These are phyloP conservation scores for Podospora conica DNA, from an alignment of 495 filamentous ascomycete genomes.

Conservation along the genomic window DNA sequence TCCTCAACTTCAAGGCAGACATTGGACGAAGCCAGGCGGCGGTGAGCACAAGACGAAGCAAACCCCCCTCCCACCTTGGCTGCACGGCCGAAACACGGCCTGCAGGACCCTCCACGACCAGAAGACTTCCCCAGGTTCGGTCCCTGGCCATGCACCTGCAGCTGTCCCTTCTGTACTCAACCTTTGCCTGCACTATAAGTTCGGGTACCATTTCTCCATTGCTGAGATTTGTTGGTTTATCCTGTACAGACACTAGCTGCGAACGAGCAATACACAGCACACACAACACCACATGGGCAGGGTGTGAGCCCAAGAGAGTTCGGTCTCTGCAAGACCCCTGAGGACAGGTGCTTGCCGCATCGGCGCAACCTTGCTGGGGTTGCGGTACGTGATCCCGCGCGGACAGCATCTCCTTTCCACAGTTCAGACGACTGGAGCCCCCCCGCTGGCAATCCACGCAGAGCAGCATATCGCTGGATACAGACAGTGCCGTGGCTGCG, in stretches of 20 bases:
- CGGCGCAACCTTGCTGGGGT: neutral
- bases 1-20: neutral
- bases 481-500: neutral
- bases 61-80: neutral
- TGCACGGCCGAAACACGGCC: constrained; percentile 16
- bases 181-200: neutral
- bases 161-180: constrained; percentile 3
- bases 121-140: constrained; percentile 22
- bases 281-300: neutral
- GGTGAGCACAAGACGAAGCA: constrained; percentile 12
- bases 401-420: neutral
- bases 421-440: neutral
- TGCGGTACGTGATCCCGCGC: neutral
- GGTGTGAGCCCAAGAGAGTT: neutral
- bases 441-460: constrained; percentile 6
- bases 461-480: neutral
- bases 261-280: too few relatives aligned
- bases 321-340: neutral
- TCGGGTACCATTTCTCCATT: neutral
- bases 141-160: constrained; percentile 18
- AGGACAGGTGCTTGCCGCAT: constrained; percentile 5
- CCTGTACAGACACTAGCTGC: too few relatives aligned
- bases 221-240: neutral
- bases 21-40: constrained; percentile 5
- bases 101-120: constrained; percentile 15